Base-by-base conservation (phyloP, 345 rosid genomes). In the Zanthoxylum bungeanum region DNA sequence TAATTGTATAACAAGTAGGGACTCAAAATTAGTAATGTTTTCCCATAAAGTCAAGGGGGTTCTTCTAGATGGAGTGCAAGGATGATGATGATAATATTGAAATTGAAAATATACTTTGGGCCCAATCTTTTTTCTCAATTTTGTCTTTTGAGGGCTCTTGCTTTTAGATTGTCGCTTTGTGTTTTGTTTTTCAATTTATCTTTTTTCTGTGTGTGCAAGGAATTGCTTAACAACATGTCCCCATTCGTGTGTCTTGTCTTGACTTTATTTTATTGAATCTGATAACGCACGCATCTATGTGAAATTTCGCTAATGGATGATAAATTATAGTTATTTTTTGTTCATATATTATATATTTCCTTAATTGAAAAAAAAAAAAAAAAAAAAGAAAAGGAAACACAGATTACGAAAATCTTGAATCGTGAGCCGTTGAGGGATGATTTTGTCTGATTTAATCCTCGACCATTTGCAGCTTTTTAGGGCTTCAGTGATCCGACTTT, bases 401-500 rank as follows among this genome's bases (percentile, higher is more conserved):
- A 55, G 6, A 25, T 4, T 25, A 55, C 28, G 11, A 25, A 25
- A 25, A 25, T 55, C 28, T 4, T 25, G 33, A 55, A 4, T 25
- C 37, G 31, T 22, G 37, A 68, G 19, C 62, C 62, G 31, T 16
- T 69, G 52, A 2, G n/a, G 31, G 30, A 58, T 58, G 42, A 69
- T 69, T 28, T 40, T 69, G 73, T 57, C 55, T 44, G 40, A 27
- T 19, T n/a, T 40, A n/a, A 17, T 12, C 12, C 52, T 34, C 21
- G 61, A 52, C 71, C 71, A 11, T 52, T 67, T 52, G 61, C 71
- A 7, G 27, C 71, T 52, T 67, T 67, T 53, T 10, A 36, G 34
- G 33, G 3, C 16, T 34, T 36, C 7, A 0, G 0, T 12, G 10
- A 10, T 46, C 14, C 3, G 3, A 6, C 39, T 10, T 33, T 33